Percentiles rank a stretch among this genome's conserved stretches.
phyloP scores from a whole-genome alignment of 1,284 basidiomycete species.

The Apiotrichum akiyoshidainum region DNA sequence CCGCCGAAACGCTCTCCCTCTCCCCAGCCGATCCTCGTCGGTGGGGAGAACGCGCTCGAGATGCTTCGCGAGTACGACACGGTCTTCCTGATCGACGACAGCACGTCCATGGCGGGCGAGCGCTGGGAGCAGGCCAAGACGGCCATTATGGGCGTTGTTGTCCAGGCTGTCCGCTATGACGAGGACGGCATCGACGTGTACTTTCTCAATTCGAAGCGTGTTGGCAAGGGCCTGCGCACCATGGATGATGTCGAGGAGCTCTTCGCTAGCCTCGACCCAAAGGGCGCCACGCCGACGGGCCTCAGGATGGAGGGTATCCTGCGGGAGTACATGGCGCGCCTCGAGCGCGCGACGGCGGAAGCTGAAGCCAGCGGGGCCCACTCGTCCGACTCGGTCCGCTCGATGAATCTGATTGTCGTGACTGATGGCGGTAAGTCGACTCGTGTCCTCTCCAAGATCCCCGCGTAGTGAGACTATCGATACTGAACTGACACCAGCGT shows the following conservation, averaged over 20 bases:
- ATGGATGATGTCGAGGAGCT: slow-evolving; percentile 46
- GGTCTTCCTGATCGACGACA: slow-evolving; percentile 48
- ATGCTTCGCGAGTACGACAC: slow-evolving; percentile 47
- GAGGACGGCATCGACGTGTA: slow-evolving; percentile 47
- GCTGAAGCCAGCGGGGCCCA: not conserved
- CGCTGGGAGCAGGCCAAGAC: slow-evolving; percentile 41
- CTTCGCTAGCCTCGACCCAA: slow-evolving; percentile 42
- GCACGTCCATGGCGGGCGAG: slow-evolving; percentile 42
- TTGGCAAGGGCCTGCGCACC: slow-evolving; percentile 36
- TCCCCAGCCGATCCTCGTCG: slow-evolving; percentile 1
- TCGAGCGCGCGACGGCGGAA: slow-evolving; percentile 27
- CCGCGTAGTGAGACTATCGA: no score
- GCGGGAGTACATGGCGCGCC: slow-evolving; percentile 42
- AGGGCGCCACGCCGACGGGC: slow-evolving; percentile 44
- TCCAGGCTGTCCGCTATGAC: slow-evolving; percentile 40
- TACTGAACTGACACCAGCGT: slow-evolving; percentile 23
- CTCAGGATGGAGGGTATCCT: slow-evolving; percentile 40
- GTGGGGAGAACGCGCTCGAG: slow-evolving; percentile 37
- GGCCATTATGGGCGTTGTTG: slow-evolving; percentile 43
- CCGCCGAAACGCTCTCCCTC: not conserved
- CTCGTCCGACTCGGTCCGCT: slow-evolving; percentile 26
- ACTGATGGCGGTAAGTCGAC: slow-evolving; percentile 35
- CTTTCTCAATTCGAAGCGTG: slow-evolving; percentile 47
- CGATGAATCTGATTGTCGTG: slow-evolving; percentile 46
- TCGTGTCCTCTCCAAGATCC: not conserved